Evolutionary conservation across 75 land plant genomes (phyloP).

Genomic region (Picea sitchensis): DNA sequence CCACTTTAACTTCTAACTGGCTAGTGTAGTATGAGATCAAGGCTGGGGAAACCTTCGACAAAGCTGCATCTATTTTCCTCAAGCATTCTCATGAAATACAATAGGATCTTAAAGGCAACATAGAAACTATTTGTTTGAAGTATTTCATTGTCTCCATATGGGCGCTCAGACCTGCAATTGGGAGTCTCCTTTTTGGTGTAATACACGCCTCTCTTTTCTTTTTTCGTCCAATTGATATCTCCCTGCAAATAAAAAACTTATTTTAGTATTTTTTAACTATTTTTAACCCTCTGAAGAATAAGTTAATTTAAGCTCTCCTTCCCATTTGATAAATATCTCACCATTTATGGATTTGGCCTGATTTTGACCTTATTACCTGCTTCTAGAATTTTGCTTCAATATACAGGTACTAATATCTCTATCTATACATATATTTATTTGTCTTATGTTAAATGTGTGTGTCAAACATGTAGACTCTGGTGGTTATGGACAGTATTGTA

Average conservation of each 20-base stretch:
- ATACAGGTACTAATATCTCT: too few relatives aligned
- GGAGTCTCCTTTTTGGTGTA: not conserved
- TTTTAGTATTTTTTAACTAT: too few relatives aligned
- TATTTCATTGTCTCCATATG: too few relatives aligned
- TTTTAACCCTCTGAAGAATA: not conserved
- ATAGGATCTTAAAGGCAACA: not conserved
- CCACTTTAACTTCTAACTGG: not conserved
- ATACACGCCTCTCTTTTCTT: not conserved
- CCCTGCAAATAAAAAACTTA: not conserved
- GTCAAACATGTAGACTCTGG: not conserved
- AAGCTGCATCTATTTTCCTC: not conserved
- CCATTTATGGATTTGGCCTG: not conserved
- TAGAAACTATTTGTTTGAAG: too few relatives aligned
- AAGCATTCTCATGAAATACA: not conserved
- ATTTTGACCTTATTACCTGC: not conserved
- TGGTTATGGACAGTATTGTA: not conserved
- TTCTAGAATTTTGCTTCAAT: not conserved
- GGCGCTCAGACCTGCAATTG: not conserved
- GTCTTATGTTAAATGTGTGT: too few relatives aligned
- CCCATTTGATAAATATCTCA: not conserved
- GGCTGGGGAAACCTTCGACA: not conserved
- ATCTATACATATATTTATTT: too few relatives aligned
- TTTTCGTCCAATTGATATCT: not conserved
- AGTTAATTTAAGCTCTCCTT: not conserved
- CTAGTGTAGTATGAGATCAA: not conserved